A percentile compares a stretch with the other conserved stretches of the same genome.
Conservation (phyloP, 306 rosid species). For the Cucurbita maxima region DNA sequence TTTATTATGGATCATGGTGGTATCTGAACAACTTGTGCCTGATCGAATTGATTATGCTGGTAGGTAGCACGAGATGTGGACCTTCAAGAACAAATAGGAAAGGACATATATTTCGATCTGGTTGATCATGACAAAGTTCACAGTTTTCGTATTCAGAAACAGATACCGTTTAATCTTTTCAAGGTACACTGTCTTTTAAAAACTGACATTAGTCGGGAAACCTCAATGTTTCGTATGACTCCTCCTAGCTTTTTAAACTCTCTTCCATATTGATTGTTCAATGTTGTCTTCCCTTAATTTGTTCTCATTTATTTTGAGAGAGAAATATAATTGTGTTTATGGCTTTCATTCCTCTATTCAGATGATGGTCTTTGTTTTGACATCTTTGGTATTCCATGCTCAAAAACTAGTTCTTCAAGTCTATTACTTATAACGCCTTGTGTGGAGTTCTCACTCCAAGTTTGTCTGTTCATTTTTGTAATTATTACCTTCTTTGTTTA, state of each 20-base stretch:
- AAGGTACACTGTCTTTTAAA: constrained; percentile 36
- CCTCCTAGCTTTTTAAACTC: not conserved
- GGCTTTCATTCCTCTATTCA: not conserved
- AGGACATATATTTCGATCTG: constrained; percentile 68
- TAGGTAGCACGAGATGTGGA: constrained; percentile 87
- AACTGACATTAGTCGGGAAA: not conserved
- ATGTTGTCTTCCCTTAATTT: not conserved
- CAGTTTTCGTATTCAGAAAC: constrained; percentile 65
- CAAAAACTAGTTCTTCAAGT: not conserved
- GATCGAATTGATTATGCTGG: constrained; percentile 5
- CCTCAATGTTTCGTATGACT: not conserved
- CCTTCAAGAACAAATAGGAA: constrained; percentile 68
- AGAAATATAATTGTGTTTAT: not conserved
- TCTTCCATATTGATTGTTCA: too few relatives aligned
- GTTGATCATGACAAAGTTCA: constrained; percentile 92
- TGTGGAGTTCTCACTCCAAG: not conserved
- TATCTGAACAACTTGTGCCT: not conserved
- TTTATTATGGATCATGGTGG: not conserved
- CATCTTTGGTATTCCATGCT: not conserved
- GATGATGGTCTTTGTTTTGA: too few relatives aligned
- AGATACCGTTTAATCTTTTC: constrained; percentile 43
- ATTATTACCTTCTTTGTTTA: not conserved
- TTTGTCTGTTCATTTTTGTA: not conserved
- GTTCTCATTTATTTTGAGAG: not conserved
- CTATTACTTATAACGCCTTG: not conserved